Evolutionary conservation across 345 rosid species (phyloP), one percentile per base, ranked within the genome.

Genomic region (Combretum micranthum): DNA sequence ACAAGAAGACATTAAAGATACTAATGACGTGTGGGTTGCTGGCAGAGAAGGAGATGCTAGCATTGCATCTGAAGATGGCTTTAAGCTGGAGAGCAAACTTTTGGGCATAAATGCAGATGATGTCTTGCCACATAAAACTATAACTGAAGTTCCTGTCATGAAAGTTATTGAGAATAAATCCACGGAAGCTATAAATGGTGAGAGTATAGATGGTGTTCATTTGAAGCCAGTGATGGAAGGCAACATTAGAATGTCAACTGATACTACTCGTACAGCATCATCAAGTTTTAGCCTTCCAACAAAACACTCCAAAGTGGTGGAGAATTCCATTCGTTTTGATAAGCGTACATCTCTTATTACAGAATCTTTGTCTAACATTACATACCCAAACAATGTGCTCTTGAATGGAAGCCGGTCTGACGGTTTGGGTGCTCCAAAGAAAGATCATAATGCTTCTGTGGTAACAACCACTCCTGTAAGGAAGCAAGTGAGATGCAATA

Each of bases 401-500:
- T 53, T 71, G 61, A 82, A 65, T 66, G 71, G 55, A 56, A 72
- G 49, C 19, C 64, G 72, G 17, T 57, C 65, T 25, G 26, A 23
- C 57, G 46, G 4, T 52, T 63, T 74, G 37, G 63, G 43, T 57
- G 46, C 68, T 13, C 48, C 47, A 7, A 49, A 26, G 25, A 67
- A 61, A 46, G 47, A 56, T 61, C 21, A 14, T 37, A 16, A 56
- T 32, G 37, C 55, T 69, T 66, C 78, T 16, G 58, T 64, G 20
- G 7, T 49, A 45, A 57, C 59, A 53, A 39, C 19, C 53, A 62
- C 57, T 53, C 60, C 61, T 13, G 67, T 59, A 62, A 83, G 64
- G 72, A 90, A 77, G 69, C 75, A 70, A 69, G 68, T 76, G 87
- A 73, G 71, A 62, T 77, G 76, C 59, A 71, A 84, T 19, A 66